Conservation (phyloP, 805 yeast genomes). For the Grigorovia humatica region DNA sequence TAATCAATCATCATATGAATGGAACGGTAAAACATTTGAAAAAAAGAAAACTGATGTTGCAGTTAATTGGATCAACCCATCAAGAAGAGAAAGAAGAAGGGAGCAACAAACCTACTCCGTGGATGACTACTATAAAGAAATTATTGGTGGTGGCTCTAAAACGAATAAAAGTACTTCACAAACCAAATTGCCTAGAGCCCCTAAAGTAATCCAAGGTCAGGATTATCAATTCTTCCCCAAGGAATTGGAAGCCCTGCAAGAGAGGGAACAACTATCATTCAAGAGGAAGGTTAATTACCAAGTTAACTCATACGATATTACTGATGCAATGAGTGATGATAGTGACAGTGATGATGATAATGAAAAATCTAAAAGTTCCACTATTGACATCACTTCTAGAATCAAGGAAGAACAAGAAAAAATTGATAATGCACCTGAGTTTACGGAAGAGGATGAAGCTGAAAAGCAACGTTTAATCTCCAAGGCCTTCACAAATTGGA, state of each 20-base stretch:
- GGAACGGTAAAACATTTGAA: conserved; percentile 77
- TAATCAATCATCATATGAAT: conserved; percentile 84
- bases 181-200: conserved; percentile 43
- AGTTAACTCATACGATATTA: conserved; percentile 50
- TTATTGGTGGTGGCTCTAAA: conserved; percentile 31
- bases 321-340: conserved; percentile 42
- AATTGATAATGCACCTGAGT: conserved; percentile 46
- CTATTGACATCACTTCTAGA: conserved; percentile 12
- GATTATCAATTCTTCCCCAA: conserved; percentile 68
- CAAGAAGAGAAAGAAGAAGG: conserved; percentile 48
- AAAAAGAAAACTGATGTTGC: conserved; percentile 31
- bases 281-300: conserved; percentile 50
- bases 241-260: conserved; percentile 42
- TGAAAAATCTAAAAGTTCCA: conserved; percentile 18
- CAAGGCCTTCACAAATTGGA: conserved; percentile 58
- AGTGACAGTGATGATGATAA: conserved; percentile 38
- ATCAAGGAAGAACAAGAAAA: conserved; percentile 39
- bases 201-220: conserved; percentile 51
- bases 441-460: conserved; percentile 51
- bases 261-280: conserved; percentile 54
- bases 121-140: conserved; percentile 68
- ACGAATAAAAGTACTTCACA: conserved; percentile 31
- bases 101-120: conserved; percentile 71
- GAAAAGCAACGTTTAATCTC: conserved; percentile 43
- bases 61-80: conserved; percentile 59